phyloP scores from a whole-genome alignment of 2,329 filamentous ascomycete species.

The Hymenoscyphus infarciens region DNA sequence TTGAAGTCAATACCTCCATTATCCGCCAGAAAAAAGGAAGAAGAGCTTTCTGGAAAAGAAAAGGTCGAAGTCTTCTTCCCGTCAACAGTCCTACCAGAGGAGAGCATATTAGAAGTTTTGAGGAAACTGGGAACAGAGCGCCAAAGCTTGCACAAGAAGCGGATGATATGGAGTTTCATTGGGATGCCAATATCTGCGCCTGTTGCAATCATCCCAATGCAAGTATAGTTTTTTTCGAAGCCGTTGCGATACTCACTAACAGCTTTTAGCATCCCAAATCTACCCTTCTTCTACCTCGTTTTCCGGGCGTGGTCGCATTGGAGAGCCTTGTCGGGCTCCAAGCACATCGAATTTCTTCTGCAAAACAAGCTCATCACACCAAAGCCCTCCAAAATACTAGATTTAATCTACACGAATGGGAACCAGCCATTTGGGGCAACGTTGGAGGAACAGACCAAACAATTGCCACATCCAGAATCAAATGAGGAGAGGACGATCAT shows the following conservation, averaged over 20 bases:
- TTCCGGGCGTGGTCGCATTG: conserved; percentile 93
- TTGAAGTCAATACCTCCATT: conserved; percentile 90
- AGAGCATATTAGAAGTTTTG: conserved; percentile 63
- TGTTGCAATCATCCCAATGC: conserved; percentile 82
- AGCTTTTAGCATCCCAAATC: conserved; percentile 70
- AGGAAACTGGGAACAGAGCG: conserved; percentile 72
- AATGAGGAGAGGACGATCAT: conserved; percentile 41
- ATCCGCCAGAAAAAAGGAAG: conserved; percentile 60
- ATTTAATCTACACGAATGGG: conserved; percentile 61
- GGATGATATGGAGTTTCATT: conserved; percentile 75
- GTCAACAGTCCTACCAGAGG: conserved; percentile 59
- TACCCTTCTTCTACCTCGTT: conserved; percentile 93
- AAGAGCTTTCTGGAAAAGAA: conserved; percentile 59
- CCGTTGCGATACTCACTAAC: conserved; percentile 9
- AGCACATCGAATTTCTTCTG: conserved; percentile 78
- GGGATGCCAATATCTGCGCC: conserved; percentile 82
- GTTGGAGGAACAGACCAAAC: conserved; percentile 4
- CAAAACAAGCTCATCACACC: conserved; percentile 66
- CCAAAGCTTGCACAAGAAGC: conserved; percentile 70
- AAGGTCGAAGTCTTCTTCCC: conserved; percentile 77
- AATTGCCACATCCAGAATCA: conserved; percentile 18
- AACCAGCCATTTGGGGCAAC: conserved; percentile 20
- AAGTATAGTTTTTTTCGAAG: conserved; percentile 39
- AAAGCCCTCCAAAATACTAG: conserved; percentile 64
- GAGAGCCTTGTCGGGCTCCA: conserved; percentile 79